A percentile compares a stretch with the other conserved stretches of the same genome.
phyloP scores from a whole-genome alignment of 164 flowering plant species.

The Berberis vulgaris region DNA sequence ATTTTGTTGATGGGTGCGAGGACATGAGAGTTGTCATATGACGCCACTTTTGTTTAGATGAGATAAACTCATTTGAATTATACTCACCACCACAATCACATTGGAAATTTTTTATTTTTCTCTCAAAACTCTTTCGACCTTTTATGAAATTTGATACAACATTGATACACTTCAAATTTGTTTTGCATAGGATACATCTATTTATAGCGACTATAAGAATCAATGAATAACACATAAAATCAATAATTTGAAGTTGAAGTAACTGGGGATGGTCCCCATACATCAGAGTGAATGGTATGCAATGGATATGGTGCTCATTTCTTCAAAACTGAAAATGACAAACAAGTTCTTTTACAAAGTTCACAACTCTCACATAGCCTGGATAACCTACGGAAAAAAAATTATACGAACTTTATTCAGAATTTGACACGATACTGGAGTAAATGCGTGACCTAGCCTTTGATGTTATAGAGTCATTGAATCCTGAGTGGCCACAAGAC shows the following conservation, averaged over 20 bases:
- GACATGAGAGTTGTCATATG: background rate
- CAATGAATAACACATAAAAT: background rate
- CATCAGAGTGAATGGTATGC: background rate
- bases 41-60: background rate
- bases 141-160: background rate
- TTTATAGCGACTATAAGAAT: background rate
- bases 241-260: background rate
- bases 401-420: background rate
- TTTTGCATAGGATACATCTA: background rate
- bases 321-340: background rate
- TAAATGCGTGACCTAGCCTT: background rate
- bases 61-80: background rate
- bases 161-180: background rate
- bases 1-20: background rate
- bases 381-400: background rate
- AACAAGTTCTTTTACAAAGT: background rate
- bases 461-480: background rate
- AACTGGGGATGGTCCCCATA: background rate
- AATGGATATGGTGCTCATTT: background rate
- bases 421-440: background rate
- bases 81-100: background rate
- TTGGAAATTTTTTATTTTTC: background rate
- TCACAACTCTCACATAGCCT: background rate
- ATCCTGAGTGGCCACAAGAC: background rate
- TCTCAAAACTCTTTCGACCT: background rate